Conservation (phyloP, 306 rosid species). For the Glycine soja region DNA sequence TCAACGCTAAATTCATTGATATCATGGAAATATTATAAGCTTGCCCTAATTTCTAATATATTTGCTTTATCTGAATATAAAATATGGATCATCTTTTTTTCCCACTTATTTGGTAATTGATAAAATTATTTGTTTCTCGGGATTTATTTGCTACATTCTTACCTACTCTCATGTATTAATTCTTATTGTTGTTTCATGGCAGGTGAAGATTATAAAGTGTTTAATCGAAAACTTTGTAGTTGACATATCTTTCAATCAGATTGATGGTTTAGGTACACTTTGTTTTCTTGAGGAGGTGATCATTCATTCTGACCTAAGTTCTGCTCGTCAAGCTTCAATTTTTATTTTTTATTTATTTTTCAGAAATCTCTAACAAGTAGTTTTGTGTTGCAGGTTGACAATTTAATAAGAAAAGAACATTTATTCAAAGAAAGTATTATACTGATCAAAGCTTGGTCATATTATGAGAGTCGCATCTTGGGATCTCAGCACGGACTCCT, state of each 20-base stretch:
- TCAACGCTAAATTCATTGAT: neutral
- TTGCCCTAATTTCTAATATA: neutral
- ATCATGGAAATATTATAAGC: neutral
- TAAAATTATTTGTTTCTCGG: neutral
- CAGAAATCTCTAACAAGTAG: constrained; percentile 21
- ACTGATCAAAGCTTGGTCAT: constrained; percentile 95
- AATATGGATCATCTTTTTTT: neutral
- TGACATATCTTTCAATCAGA: constrained; percentile 88
- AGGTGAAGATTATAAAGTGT: constrained; percentile 89
- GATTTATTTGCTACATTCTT: neutral
- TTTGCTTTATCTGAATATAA: neutral
- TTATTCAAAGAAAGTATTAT: constrained; percentile 84
- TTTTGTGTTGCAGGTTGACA: constrained; percentile 66
- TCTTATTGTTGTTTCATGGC: constrained; percentile 44
- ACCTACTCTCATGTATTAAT: neutral
- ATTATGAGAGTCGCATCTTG: constrained; percentile 80
- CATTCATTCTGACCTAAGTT: neutral
- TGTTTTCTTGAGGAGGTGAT: constrained; percentile 89
- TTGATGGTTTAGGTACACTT: constrained; percentile 80
- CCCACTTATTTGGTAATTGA: neutral
- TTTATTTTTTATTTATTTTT: neutral
- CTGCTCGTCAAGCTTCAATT: neutral
- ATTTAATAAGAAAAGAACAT: constrained; percentile 64
- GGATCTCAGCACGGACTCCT: constrained; percentile 90
- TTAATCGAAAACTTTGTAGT: constrained; percentile 76